These are phyloP conservation scores for Aspergillus taichungensis DNA, from an alignment of 495 filamentous ascomycete species.

Conservation along the genomic window DNA sequence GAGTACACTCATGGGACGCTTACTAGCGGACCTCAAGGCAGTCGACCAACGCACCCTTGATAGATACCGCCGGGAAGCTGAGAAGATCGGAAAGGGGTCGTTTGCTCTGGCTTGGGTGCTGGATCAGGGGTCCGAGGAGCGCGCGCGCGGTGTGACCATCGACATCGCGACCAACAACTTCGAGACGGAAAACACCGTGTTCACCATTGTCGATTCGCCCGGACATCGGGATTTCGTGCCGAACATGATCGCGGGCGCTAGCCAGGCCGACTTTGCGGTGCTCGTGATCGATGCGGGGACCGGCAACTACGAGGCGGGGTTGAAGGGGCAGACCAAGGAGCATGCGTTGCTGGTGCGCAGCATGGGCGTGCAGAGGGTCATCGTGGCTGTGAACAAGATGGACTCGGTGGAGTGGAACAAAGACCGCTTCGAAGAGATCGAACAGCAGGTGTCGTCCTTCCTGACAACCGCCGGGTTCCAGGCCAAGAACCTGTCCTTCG, in stretches of 20 bases:
- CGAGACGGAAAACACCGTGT: conserved; percentile 73
- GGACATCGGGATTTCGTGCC: conserved; percentile 94
- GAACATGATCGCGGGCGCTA: conserved; percentile 97
- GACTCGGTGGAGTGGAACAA: conserved; percentile 75
- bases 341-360: conserved; percentile 84
- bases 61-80: conserved; percentile 78
- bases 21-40: conserved; percentile 83
- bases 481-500: conserved; percentile 67
- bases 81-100: conserved; percentile 86
- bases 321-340: conserved; percentile 91
- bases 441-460: conserved; percentile 74
- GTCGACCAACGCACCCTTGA: conserved; percentile 82
- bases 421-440: conserved; percentile 76
- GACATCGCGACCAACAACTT: conserved; percentile 94
- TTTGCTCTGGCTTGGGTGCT: conserved; percentile 96
- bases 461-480: conserved; percentile 73
- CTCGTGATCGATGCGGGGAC: conserved; percentile 84
- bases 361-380: conserved; percentile 79
- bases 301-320: conserved; percentile 84
- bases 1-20: conserved; percentile 90
- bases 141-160: conserved; percentile 86
- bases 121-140: conserved; percentile 82
- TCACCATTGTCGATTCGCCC: conserved; percentile 92
- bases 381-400: conserved; percentile 93
- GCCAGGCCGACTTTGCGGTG: conserved; percentile 92